A percentile compares a stretch with the other conserved stretches of the same genome.
These are phyloP conservation scores for Citrullus mucosospermus DNA, from an alignment of 306 rosid species.

Conservation along the genomic window DNA sequence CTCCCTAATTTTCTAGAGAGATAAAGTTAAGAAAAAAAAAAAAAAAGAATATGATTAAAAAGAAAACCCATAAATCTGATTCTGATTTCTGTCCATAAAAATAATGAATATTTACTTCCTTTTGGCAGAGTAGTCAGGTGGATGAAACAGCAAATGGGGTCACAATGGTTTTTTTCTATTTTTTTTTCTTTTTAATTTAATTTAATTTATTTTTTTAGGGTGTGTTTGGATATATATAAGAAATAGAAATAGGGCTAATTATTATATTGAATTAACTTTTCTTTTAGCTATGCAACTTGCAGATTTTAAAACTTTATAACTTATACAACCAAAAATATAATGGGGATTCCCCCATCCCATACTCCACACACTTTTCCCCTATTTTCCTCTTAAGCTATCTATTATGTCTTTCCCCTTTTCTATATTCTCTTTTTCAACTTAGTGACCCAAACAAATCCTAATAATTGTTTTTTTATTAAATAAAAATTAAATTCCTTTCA, in stretches of 20 bases:
- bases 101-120: slow-evolving; percentile 10
- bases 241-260: not conserved
- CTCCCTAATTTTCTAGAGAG: not conserved
- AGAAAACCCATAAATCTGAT: slow-evolving; percentile 62
- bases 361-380: slow-evolving; percentile 4
- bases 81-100: slow-evolving; percentile 63
- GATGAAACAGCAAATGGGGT: slow-evolving; percentile 48
- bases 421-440: not conserved
- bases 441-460: not conserved
- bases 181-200: not conserved
- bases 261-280: not conserved
- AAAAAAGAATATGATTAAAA: slow-evolving; percentile 49
- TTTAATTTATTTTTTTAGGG: no score
- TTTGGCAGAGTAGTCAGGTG: slow-evolving; percentile 52
- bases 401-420: not conserved
- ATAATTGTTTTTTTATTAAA: not conserved
- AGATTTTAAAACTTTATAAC: not conserved
- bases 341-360: slow-evolving; percentile 3
- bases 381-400: slow-evolving; percentile 23
- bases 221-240: not conserved
- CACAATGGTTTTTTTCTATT: not conserved
- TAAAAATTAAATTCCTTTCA: not conserved
- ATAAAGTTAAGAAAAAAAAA: slow-evolving; percentile 15
- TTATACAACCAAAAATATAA: not conserved
- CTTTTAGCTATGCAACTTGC: not conserved